Percentiles rank a stretch among this genome's conserved stretches.
Conservation (phyloP, 2,329 filamentous ascomycete species). For the Atkinsonella texensis region DNA sequence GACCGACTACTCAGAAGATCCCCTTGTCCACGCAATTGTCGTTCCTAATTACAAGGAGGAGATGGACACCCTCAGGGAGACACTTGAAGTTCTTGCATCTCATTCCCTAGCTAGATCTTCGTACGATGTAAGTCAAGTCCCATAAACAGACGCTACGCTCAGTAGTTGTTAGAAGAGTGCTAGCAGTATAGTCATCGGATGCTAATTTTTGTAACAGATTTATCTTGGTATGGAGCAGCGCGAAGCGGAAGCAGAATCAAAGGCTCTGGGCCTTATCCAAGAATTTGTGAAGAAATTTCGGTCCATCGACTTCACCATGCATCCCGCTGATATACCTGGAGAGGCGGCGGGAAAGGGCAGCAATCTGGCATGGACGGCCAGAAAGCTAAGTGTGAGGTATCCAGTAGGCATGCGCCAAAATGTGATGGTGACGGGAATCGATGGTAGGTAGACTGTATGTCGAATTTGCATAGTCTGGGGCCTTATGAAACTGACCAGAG, state of each 20-base stretch:
- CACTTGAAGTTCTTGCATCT: constrained; percentile 54
- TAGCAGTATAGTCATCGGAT: no score
- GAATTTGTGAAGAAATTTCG: constrained; percentile 54
- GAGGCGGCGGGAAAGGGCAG: constrained; percentile 65
- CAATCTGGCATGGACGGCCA: constrained; percentile 60
- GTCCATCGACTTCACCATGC: constrained; percentile 54
- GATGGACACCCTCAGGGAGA: constrained; percentile 54
- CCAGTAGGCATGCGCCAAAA: constrained; percentile 39
- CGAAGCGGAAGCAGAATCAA: constrained; percentile 47
- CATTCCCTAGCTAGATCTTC: constrained; percentile 50
- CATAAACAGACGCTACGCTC: no score
- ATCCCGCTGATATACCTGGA: constrained; percentile 51
- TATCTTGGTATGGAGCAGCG: constrained; percentile 64
- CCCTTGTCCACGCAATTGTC: constrained; percentile 53
- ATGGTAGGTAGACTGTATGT: constrained; percentile 40
- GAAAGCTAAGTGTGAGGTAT: constrained; percentile 52
- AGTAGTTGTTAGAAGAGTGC: no score
- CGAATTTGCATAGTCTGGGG: not conserved
- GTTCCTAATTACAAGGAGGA: constrained; percentile 68
- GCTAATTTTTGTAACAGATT: constrained; percentile 31
- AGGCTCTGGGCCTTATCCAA: constrained; percentile 49
- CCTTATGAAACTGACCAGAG: not conserved
- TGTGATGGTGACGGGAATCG: constrained; percentile 59
- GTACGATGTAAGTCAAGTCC: constrained; percentile 51
- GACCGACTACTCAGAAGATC: constrained; percentile 27